Conservation (phyloP, 1,284 basidiomycete genomes). For the Cryptococcus jaspeensis region DNA sequence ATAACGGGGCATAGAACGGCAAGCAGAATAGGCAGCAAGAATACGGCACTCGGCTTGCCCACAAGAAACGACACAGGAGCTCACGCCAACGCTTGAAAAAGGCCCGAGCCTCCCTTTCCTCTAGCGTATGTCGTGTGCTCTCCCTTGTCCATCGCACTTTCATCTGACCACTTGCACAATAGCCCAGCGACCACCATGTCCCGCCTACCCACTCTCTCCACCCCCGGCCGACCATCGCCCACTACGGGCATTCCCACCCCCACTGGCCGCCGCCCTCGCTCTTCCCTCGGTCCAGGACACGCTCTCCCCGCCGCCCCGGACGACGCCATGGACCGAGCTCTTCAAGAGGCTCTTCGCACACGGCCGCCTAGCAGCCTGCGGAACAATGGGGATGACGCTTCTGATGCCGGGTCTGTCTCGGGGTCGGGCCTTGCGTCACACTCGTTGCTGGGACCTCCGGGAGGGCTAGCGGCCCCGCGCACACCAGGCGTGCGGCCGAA, state of each 20-base stretch:
- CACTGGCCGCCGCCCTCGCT: conserved; percentile 38
- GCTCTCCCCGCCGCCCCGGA: conserved; percentile 9
- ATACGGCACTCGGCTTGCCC: too few relatives aligned
- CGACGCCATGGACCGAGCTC: conserved; percentile 40
- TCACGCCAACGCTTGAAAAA: too few relatives aligned
- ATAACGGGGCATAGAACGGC: too few relatives aligned
- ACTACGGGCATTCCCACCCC: conserved; percentile 42
- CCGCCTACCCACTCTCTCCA: conserved; percentile 42
- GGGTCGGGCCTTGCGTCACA: not conserved
- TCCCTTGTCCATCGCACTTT: too few relatives aligned
- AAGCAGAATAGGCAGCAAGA: too few relatives aligned
- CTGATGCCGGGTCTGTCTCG: conserved; percentile 17
- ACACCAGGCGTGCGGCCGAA: conserved; percentile 34
- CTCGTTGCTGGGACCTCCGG: conserved; percentile 8
- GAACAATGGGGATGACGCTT: conserved; percentile 7
- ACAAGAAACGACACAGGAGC: too few relatives aligned
- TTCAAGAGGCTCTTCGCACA: conserved; percentile 36
- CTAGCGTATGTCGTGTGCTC: too few relatives aligned
- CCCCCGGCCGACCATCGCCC: conserved; percentile 32
- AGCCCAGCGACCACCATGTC: conserved; percentile 25
- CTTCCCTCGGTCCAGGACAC: conserved; percentile 37
- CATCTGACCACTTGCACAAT: too few relatives aligned
- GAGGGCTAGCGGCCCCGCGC: conserved; percentile 23
- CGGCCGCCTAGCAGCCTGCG: conserved; percentile 32
- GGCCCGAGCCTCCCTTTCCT: too few relatives aligned